Evolutionary conservation across 2,329 filamentous ascomycete genomes (phyloP).

Genomic region (Fusarium setosum): DNA sequence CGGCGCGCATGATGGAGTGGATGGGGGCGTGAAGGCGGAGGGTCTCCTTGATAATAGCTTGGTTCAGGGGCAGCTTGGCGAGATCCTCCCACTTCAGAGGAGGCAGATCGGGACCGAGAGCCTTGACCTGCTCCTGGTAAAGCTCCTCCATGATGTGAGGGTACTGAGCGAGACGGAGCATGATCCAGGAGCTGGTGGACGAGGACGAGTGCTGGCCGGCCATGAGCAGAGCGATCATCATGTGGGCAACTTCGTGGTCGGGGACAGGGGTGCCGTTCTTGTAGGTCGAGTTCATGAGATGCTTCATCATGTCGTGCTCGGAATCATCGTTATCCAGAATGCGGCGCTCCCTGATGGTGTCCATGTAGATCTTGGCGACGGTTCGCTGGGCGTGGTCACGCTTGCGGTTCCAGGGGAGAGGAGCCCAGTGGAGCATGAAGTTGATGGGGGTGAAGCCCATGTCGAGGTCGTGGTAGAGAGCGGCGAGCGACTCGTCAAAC

Average conservation of each 20-base stretch:
- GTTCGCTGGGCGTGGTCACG: constrained; percentile 84
- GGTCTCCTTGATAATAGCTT: constrained; percentile 90
- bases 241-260: constrained; percentile 87
- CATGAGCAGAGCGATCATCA: constrained; percentile 96
- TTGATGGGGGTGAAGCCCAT: constrained; percentile 92
- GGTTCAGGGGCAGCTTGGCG: constrained; percentile 82
- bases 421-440: constrained; percentile 90
- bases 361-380: constrained; percentile 84
- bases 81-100: constrained; percentile 82
- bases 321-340: constrained; percentile 61
- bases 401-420: constrained; percentile 87
- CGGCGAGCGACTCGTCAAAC: constrained; percentile 84
- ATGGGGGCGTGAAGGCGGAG: constrained; percentile 92
- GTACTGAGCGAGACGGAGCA: constrained; percentile 81
- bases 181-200: constrained; percentile 86
- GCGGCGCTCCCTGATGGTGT: constrained; percentile 81
- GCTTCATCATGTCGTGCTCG: constrained; percentile 85
- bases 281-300: constrained; percentile 86
- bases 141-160: constrained; percentile 85
- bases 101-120: constrained; percentile 80
- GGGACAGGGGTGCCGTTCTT: constrained; percentile 84
- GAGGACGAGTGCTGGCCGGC: constrained; percentile 91
- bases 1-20: constrained; percentile 93
- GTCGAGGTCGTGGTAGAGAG: constrained; percentile 88
- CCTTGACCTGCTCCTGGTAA: constrained; percentile 81